These are phyloP conservation scores for Gymnopilus dilepis DNA, from an alignment of 768 basidiomycete species.

Conservation along the genomic window DNA sequence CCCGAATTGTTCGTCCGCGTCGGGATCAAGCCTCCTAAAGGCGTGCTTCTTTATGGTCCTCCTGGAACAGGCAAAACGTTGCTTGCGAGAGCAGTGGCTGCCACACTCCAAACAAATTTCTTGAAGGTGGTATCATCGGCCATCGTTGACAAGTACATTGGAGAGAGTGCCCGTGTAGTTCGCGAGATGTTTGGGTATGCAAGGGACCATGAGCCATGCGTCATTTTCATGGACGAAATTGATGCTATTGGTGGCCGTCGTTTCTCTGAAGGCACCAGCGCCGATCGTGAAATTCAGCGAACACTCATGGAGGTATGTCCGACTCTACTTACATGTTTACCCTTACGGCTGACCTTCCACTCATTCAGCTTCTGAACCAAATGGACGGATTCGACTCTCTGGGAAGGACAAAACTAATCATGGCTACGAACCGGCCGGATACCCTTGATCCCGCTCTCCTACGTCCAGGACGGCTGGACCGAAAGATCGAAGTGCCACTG, in stretches of 20 bases:
- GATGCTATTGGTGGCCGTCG: slow-evolving; percentile 94
- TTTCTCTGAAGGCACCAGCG: slow-evolving; percentile 94
- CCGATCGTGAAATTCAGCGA: slow-evolving; percentile 98
- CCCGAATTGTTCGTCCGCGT: slow-evolving; percentile 96
- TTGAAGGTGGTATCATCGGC: slow-evolving; percentile 98
- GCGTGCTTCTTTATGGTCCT: slow-evolving; percentile 94
- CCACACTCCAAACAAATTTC: slow-evolving; percentile 94
- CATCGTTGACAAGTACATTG: slow-evolving; percentile 98
- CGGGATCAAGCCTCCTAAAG: slow-evolving; percentile 95
- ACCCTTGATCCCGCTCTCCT: slow-evolving; percentile 96
- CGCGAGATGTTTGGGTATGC: slow-evolving; percentile 99
- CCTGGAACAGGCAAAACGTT: slow-evolving; percentile 98
- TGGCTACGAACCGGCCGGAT: slow-evolving; percentile 99
- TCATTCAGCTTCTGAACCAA: slow-evolving; percentile 87
- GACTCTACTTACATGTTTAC: not conserved
- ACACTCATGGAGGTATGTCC: slow-evolving; percentile 88
- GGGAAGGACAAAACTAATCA: slow-evolving; percentile 94
- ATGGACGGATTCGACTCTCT: slow-evolving; percentile 99
- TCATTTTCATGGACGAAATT: slow-evolving; percentile 98
- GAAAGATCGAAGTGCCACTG: slow-evolving; percentile 97
- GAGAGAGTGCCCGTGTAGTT: slow-evolving; percentile 94
- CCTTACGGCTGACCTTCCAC: not conserved
- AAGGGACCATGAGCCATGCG: slow-evolving; percentile 95
- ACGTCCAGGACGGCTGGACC: slow-evolving; percentile 93
- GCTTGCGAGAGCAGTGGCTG: slow-evolving; percentile 94